Conservation (phyloP, 2,329 filamentous ascomycete genomes). For the Metarhizium brunneum region DNA sequence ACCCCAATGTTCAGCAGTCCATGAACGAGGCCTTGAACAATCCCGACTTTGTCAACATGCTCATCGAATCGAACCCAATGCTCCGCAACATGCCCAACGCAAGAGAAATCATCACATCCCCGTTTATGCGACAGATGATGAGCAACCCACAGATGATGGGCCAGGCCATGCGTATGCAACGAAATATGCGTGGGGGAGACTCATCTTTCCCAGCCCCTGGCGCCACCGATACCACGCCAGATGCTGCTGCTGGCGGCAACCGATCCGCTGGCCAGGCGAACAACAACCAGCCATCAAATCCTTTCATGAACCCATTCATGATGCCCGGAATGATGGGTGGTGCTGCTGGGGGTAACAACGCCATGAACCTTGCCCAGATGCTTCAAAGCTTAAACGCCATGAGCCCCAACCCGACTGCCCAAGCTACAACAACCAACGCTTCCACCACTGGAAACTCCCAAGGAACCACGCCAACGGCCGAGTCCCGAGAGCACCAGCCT, state of each 20-base stretch:
- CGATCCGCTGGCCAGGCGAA: constrained; percentile 18
- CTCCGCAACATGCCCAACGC: constrained; percentile 65
- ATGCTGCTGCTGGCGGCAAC: constrained; percentile 22
- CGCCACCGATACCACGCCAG: constrained; percentile 77
- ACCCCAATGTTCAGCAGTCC: constrained; percentile 75
- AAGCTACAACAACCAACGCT: constrained; percentile 7
- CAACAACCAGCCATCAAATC: constrained; percentile 25
- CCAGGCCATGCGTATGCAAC: constrained; percentile 74
- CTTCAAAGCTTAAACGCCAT: constrained; percentile 18
- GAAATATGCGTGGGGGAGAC: constrained; percentile 51
- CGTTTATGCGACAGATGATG: constrained; percentile 85
- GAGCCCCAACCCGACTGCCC: constrained; percentile 26
- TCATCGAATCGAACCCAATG: constrained; percentile 87
- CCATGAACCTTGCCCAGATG: constrained; percentile 16
- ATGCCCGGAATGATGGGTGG: constrained; percentile 15
- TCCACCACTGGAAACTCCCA: constrained; percentile 7
- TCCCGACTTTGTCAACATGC: constrained; percentile 87
- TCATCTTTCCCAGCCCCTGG: constrained; percentile 80
- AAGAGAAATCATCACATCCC: constrained; percentile 78
- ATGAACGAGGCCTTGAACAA: constrained; percentile 96
- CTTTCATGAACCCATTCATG: constrained; percentile 30
- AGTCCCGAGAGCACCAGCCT: constrained; percentile 15
- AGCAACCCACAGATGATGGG: constrained; percentile 80
- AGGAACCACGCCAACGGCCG: constrained; percentile 18
- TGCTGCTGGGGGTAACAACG: constrained; percentile 7